Percentiles rank a stretch among this genome's conserved stretches.
These are phyloP conservation scores for Diplodia scrobiculata DNA, from an alignment of 2,329 filamentous ascomycete genomes.

Conservation along the genomic window DNA sequence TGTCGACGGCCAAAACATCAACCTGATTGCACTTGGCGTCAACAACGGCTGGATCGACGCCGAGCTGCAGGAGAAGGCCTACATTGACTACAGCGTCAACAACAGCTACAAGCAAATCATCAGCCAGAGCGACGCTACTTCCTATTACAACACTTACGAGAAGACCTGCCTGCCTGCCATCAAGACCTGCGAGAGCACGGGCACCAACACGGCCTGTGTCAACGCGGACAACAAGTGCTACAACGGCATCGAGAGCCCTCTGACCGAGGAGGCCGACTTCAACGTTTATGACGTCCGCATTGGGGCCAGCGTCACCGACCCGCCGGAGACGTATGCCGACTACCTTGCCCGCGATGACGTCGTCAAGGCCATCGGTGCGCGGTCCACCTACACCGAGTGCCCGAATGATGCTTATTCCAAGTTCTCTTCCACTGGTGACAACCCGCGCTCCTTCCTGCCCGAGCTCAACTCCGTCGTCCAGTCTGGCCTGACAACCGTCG, in stretches of 20 bases:
- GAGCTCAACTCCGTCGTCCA: conserved; percentile 26
- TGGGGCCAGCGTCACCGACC: conserved; percentile 6
- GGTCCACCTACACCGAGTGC: conserved; percentile 21
- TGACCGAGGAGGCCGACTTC: conserved; percentile 23
- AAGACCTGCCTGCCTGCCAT: conserved; percentile 28
- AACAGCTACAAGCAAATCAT: conserved; percentile 28
- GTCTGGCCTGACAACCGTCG: conserved; percentile 9
- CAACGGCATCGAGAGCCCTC: conserved; percentile 49
- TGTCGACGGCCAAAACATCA: conserved; percentile 30
- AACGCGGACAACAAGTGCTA: conserved; percentile 46
- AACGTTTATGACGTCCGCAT: conserved; percentile 29
- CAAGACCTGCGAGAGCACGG: conserved; percentile 22
- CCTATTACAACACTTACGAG: conserved; percentile 24
- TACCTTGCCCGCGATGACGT: conserved; percentile 58
- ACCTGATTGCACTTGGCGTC: conserved; percentile 19
- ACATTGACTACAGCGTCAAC: conserved; percentile 28
- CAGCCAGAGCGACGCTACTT: conserved; percentile 8
- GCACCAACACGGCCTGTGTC: conserved; percentile 27
- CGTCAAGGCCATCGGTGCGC: conserved; percentile 48
- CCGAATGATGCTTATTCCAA: conserved; percentile 49
- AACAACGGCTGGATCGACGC: conserved; percentile 51
- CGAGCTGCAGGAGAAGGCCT: conserved; percentile 30
- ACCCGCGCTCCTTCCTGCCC: conserved; percentile 24
- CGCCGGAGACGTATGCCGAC: conserved; percentile 32
- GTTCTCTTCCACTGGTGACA: conserved; percentile 21